Base-by-base conservation (phyloP, 768 basidiomycete species). In the Agrocybe praecox region DNA sequence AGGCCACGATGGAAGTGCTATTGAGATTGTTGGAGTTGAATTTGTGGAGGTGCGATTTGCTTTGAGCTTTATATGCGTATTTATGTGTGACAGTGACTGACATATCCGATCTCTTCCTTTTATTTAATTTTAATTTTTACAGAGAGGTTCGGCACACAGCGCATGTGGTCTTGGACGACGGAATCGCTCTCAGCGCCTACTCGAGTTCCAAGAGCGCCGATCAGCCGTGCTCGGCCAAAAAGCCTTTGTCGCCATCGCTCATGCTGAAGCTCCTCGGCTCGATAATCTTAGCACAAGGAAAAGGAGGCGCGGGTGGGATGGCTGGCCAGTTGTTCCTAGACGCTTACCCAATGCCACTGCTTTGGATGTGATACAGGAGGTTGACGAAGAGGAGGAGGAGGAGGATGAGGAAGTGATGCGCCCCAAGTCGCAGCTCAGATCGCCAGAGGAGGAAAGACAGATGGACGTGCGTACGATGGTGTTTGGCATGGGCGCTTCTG, bases 1-100 rank as follows among this genome's bases (percentile, higher is more conserved):
- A 60, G 85, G 86, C 2, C 90, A 91, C 60, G 89, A 90, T 58
- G 90, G 90, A 22, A 85, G 86, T 63, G 88, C 86, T 22, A 80
- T 90, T 62, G 90, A 90, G 74, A 80, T 92, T 52, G 68, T 91
- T 17, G 76, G 74, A 22, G 88, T 83, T 17, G 77, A 83, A 61
- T 85, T 89, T 65, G 79, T 84, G 46, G 76, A 84, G 77, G 90
- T 90, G 60, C 33, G 84, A 67, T 6, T 46, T 46, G 46, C 62
- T 61, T 45, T 21, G 43, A 53, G 26, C 11, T 52, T 55, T 11
- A 21, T 33, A 5, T 42, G 21, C 44, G 18, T 29, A 45, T 49
- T 11, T 3, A 45, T 54, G 24, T 24, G 44, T 57, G 17, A 42
- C n/a, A 22, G 12, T 45, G 23, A 15, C 47, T 46, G 32, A 21